These are phyloP conservation scores for Paramecium tetraurelia DNA, from an alignment of 73 alveolate genomes.

Conservation along the genomic window DNA sequence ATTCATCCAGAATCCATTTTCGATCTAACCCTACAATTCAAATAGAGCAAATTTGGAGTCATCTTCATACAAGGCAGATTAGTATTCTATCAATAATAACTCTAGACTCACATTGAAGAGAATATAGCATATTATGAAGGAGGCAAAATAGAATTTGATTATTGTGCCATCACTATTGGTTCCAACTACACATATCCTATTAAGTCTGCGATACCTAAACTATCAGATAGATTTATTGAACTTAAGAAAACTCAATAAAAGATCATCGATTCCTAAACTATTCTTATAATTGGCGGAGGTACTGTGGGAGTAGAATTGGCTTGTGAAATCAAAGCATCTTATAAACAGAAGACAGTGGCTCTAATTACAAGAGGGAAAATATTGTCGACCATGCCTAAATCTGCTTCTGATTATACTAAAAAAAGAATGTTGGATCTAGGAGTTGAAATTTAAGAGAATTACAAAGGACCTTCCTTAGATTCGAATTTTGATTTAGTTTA, in stretches of 20 bases:
- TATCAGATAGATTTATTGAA: not conserved
- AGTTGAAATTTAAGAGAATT: not conserved
- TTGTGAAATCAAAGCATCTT: not conserved
- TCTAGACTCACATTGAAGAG: not conserved
- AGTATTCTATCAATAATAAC: not conserved
- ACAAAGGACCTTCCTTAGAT: not conserved
- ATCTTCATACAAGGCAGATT: not conserved
- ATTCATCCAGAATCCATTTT: not conserved
- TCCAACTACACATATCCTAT: constrained; percentile 19
- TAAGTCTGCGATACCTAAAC: not conserved
- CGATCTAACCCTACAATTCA: not conserved
- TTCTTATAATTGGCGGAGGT: constrained; percentile 29
- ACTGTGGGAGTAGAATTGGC: constrained; percentile 33
- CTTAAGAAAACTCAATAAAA: not conserved
- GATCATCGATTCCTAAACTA: not conserved
- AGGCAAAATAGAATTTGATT: constrained; percentile 18
- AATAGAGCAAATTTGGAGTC: not conserved
- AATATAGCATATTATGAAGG: not conserved
- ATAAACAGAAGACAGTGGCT: not conserved
- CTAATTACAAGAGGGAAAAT: not conserved
- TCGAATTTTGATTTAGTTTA: not conserved
- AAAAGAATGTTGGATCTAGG: not conserved
- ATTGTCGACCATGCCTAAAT: constrained; percentile 24
- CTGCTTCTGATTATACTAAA: not conserved
- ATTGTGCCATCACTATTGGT: constrained; percentile 1